Evolutionary conservation across 441 rosid genomes (phyloP), one percentile per base, ranked within the genome.

Genomic region (Mallotus repandus): DNA sequence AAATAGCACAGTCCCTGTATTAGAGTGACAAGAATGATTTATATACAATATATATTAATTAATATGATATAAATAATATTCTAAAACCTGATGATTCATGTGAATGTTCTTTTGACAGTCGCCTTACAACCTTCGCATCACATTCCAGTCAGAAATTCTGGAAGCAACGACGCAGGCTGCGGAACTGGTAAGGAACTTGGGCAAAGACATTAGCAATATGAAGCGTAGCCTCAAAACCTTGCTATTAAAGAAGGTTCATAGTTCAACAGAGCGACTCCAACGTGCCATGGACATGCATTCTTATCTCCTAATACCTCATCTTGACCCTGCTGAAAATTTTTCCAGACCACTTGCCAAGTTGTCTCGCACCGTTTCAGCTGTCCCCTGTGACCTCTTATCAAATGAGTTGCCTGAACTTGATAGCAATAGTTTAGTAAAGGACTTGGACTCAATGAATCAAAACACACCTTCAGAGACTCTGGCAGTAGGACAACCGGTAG

Each of bases 121-220:
- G 50, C 91, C 91, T 7, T 71, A 81, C 79, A 75, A 81, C 57
- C 88, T 88, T 19, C 82, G 95, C 15, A 46, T 76, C 55, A 74
- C 87, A 60, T 86, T 89, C 80, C 77, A 77, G 57, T 29, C 83
- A 4, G 91, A 86, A 78, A 89, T 89, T 66, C 76, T 52, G 22
- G 88, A 83, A 3, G 87, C 84, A 49, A 58, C 89, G 41, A 84
- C 62, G 63, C 88, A 85, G 57, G 89, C 92, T 3, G 88, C 92
- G 13, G 86, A 85, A 75, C 81, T 90, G 13, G 76, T 86, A 49
- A 82, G 92, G 65, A 72, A 81, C 77, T 71, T 88, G 54, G 86
- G 89, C 48, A 84, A 77, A 72, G 92, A 88, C 80, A 76, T 88
- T 2, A 59, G 81, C 59, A 72, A 58, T 77, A 88, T 85, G 94